Conservation (phyloP, 106 monocot species). For the Narthecium ossifragum region DNA sequence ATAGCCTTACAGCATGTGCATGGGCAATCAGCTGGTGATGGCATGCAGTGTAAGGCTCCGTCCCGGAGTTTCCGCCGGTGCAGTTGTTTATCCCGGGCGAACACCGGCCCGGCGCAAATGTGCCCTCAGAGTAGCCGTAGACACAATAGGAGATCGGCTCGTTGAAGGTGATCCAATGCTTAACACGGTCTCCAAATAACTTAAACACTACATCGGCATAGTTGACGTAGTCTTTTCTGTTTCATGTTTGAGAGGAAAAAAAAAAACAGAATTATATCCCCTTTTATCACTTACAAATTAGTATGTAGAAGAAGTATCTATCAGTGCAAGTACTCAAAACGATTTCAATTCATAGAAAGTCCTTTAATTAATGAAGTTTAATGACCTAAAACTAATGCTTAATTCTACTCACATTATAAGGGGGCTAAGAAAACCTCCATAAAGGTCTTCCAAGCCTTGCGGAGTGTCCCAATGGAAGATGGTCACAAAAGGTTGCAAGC, state of each 20-base stretch:
- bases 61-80: conserved; percentile 21
- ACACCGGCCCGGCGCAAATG: conserved; percentile 33
- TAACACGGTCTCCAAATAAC: conserved; percentile 44
- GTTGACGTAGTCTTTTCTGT: conserved; percentile 31
- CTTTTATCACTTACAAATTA: too few species aligned
- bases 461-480: conserved; percentile 51
- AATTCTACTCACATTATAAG: conserved; percentile 27
- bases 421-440: conserved; percentile 31
- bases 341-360: not conserved
- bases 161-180: conserved; percentile 47
- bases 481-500: conserved; percentile 38
- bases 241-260: not conserved
- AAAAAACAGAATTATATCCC: not conserved
- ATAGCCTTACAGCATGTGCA: conserved; percentile 26
- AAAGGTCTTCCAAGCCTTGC: conserved; percentile 35
- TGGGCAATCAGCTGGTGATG: conserved; percentile 42
- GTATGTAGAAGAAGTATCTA: too few species aligned
- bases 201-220: conserved; percentile 37
- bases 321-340: not conserved
- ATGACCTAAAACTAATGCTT: not conserved
- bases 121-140: conserved; percentile 16
- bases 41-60: conserved; percentile 40
- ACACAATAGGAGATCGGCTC: conserved; percentile 32
- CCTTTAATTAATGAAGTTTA: not conserved
- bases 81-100: conserved; percentile 8